Evolutionary conservation across 2,329 filamentous ascomycete species (phyloP), one percentile per base, ranked within the genome.

Genomic region (Pyricularia pennisetigena): DNA sequence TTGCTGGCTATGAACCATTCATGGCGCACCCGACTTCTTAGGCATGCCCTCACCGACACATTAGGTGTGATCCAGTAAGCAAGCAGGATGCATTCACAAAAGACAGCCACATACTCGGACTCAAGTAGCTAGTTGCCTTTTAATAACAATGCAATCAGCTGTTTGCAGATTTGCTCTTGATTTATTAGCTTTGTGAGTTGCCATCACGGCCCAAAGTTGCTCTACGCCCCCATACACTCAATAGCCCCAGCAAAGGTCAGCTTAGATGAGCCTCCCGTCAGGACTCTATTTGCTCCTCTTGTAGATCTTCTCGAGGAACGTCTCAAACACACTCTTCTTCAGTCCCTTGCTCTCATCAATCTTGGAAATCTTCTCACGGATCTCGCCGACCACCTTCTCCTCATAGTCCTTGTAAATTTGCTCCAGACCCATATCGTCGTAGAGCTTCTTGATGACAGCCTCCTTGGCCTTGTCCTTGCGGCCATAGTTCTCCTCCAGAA

Each of bases 221-320:
- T 54, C 41, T n/a, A 41, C 16, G 16, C 35, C 16, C 16, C 16
- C 16, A 4, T 41, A 41, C 35, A 16, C 35, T 16, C 35, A 10
- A 41, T 32, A 9, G 8, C 30, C 10, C 30, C 30, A 32, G 30
- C 30, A 5, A 35, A 35, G 32, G 12, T 35, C 32, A 35, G 32
- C 32, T 35, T 35, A 16, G 10, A 61, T 26, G 57, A 24, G n/a
- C 23, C 8, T n/a, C 26, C 23, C 57, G 12, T 24, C 54, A 4
- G 9, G 12, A 24, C 12, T 26, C 57, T 91, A 98, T 82, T 97
- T 98, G 86, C 88, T 95, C 77, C 95, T 87, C 88, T 97, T 97
- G 87, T 98, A 98, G 77, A 99, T 98, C 87, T 99, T 99, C 79
- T 85, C 84, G 72, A 99, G 83, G 85, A 98, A 99, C 63, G 87